phyloP scores from a whole-genome alignment of 2,329 filamentous ascomycete genomes.

The Zasmidium angulare region DNA sequence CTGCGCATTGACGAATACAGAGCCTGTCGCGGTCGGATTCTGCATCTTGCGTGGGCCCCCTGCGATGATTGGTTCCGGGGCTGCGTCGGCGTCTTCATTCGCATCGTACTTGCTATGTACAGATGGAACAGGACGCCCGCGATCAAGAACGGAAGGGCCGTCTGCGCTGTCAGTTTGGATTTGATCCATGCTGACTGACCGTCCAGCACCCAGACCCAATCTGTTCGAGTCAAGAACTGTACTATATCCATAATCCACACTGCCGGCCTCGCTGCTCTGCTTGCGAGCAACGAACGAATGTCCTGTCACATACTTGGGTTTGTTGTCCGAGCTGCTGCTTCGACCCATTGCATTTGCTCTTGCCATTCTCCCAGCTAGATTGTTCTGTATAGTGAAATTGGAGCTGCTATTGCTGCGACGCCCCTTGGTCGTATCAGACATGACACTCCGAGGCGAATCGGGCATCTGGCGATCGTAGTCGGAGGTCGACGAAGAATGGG shows the following conservation, averaged over 20 bases:
- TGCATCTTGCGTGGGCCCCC: constrained; percentile 66
- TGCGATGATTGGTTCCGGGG: constrained; percentile 81
- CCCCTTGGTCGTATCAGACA: constrained; percentile 37
- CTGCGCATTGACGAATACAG: constrained; percentile 32
- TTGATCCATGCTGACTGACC: constrained; percentile 75
- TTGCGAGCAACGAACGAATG: constrained; percentile 11
- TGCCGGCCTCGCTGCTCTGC: constrained; percentile 17
- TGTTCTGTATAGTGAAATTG: constrained; percentile 50
- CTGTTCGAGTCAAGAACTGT: constrained; percentile 59
- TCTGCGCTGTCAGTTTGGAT: constrained; percentile 48
- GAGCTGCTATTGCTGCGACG: constrained; percentile 80
- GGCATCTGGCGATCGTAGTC: constrained; percentile 49
- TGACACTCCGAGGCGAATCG: constrained; percentile 32
- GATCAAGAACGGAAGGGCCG: constrained; percentile 44
- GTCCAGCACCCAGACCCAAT: constrained; percentile 47
- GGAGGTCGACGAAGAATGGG: constrained; percentile 62
- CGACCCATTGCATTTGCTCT: constrained; percentile 16
- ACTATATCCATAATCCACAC: constrained; percentile 44
- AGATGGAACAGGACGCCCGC: constrained; percentile 44
- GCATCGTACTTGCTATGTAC: constrained; percentile 42
- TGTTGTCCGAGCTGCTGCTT: constrained; percentile 8
- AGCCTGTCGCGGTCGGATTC: constrained; percentile 39
- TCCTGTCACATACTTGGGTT: background rate
- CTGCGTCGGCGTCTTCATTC: constrained; percentile 67
- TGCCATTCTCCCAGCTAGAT: constrained; percentile 13